Evolutionary conservation across 306 rosid genomes (phyloP).

Genomic region (Hylodesmum podocarpum): DNA sequence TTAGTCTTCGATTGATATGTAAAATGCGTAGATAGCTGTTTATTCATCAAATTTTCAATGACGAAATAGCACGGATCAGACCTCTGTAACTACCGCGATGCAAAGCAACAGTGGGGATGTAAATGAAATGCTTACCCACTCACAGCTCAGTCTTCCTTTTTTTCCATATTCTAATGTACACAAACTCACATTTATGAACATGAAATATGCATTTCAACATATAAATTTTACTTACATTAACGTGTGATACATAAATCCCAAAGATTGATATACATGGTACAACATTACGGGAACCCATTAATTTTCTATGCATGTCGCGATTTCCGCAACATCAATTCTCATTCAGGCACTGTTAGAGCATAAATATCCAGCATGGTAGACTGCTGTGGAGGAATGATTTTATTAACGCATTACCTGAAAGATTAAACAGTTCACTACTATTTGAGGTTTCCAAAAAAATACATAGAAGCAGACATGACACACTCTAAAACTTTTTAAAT

Average conservation of each 20-base stretch:
- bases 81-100: not conserved
- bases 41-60: not conserved
- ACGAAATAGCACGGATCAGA: not conserved
- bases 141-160: not conserved
- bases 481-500: not conserved
- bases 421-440: not conserved
- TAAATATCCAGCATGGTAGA: not conserved
- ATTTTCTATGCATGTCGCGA: conserved; percentile 1
- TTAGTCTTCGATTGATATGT: not conserved
- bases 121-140: not conserved
- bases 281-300: conserved; percentile 9
- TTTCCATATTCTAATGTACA: not conserved
- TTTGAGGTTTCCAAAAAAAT: not conserved
- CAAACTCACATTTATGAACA: conserved; percentile 8
- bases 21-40: not conserved
- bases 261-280: not conserved
- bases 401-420: not conserved
- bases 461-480: not conserved
- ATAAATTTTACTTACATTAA: conserved; percentile 29
- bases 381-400: not conserved
- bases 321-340: conserved; percentile 23
- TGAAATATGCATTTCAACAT: not conserved
- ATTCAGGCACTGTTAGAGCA: conserved; percentile 25
- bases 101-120: not conserved
- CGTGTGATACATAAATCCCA: conserved; percentile 9